A percentile compares a stretch with the other conserved stretches of the same genome.
phyloP scores from a whole-genome alignment of 371 early-diverging fungal genomes.

The Zychaea mexicana region DNA sequence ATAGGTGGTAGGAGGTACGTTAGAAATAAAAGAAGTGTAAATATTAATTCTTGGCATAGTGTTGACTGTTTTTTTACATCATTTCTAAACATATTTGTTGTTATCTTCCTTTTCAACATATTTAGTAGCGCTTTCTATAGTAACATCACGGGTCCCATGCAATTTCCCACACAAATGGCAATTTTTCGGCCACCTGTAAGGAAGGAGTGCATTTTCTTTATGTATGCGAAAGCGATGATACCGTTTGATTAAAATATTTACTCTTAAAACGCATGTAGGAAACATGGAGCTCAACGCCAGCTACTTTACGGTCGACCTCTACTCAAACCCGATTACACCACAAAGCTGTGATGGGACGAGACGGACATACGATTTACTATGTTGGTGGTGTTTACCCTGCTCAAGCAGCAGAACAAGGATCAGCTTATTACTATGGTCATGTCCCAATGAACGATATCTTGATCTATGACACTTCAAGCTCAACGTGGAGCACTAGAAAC shows the following conservation, averaged over 20 bases:
- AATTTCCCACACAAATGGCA: not conserved
- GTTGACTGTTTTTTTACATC: not conserved
- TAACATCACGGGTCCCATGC: not conserved
- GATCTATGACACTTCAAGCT: not conserved
- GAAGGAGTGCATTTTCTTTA: not conserved
- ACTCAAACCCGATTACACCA: not conserved
- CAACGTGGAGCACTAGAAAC: not conserved
- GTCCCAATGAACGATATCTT: not conserved
- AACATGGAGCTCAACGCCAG: not conserved
- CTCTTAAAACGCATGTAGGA: not conserved
- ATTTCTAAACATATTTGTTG: too few relatives aligned
- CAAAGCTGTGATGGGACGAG: not conserved
- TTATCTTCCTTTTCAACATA: too few relatives aligned
- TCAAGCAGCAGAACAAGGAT: not conserved
- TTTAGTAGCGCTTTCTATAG: not conserved
- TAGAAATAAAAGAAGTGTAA: not conserved
- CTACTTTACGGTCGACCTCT: not conserved
- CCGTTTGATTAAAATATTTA: not conserved
- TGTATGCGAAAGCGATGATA: not conserved
- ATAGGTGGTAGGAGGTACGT: not conserved
- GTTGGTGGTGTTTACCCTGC: not conserved
- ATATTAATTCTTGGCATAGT: not conserved
- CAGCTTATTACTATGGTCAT: not conserved
- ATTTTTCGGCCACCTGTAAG: not conserved
- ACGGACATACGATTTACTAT: not conserved